Base-by-base conservation (phyloP, 179 eudicot species). In the Beta macrorhiza region DNA sequence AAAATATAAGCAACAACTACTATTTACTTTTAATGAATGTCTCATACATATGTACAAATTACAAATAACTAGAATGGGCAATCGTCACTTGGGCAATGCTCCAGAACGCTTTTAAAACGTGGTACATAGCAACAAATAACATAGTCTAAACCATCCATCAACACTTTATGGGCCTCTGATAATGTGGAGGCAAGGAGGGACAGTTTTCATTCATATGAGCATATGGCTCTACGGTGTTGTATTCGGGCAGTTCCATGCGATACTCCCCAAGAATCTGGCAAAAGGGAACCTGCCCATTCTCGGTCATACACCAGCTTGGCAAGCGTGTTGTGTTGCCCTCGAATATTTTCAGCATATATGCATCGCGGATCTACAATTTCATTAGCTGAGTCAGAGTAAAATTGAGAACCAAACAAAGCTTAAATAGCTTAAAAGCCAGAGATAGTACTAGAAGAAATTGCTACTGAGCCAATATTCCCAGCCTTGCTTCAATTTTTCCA, bases 211-310 rank as follows among this genome's bases (percentile, higher is more conserved):
- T 94, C 99, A 97, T 97, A 83, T 94, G 84, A 53, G 98, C 89
- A 81, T 97, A 97, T 8, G 97, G 93, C 88, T 91, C 97, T 55
- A 97, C 44, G 58, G 93, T 90, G 87, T 94, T 97, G 79, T 89
- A 97, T 0, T 83, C 80, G 0, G 99, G 99, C 87, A 97, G 87
- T 70, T 97, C 99, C 98, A 97, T 93, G 44, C 84, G 88, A 82
- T 94, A 97, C 83, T 92, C 93, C 1, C 99, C 99, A 14, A 96
- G 91, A 69, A 94, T 94, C 89, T 97, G 99, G 91, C 99, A 97
- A 82, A 94, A 94, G 1, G 93, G 97, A 49, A 89, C 81, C 80
- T 82, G 63, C 53, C 92, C 95, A 2, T 85, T 78, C 78, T 86
- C 95, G 3, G 90, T 88, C 88, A 89, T 87, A 82, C 99, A 97